Conservation (phyloP, 2,329 filamentous ascomycete genomes). For the Scedosporium dehoogii region DNA sequence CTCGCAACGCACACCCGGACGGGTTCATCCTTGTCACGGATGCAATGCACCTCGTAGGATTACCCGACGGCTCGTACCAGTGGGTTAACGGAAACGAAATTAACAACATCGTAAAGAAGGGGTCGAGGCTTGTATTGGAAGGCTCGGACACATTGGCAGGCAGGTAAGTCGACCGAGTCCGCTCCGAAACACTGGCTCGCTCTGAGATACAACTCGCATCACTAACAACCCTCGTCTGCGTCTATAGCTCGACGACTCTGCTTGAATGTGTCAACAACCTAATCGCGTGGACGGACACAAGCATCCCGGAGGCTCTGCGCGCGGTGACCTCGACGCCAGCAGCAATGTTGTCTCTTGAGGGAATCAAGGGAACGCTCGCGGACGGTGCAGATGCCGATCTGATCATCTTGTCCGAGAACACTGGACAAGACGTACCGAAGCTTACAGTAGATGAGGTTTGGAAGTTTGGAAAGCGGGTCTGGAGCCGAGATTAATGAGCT, state of each 20-base stretch:
- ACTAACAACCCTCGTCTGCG: background rate
- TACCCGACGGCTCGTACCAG: conserved; percentile 74
- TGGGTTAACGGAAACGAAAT: conserved; percentile 67
- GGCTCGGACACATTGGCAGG: conserved; percentile 72
- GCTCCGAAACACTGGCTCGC: too few relatives aligned
- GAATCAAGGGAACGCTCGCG: conserved; percentile 55
- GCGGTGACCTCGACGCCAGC: conserved; percentile 71
- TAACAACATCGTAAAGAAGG: conserved; percentile 57
- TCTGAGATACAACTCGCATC: background rate
- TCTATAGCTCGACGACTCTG: conserved; percentile 54
- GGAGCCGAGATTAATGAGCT: conserved; percentile 10
- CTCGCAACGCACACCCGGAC: conserved; percentile 73
- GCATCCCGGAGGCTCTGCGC: conserved; percentile 57
- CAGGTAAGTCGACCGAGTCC: conserved; percentile 37
- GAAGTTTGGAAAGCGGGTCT: conserved; percentile 60
- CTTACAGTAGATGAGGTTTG: conserved; percentile 66
- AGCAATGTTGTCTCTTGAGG: conserved; percentile 59
- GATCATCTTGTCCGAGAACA: conserved; percentile 53
- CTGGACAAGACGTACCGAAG: conserved; percentile 26
- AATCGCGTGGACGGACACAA: conserved; percentile 60
- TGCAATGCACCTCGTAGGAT: conserved; percentile 77
- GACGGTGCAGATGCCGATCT: conserved; percentile 59
- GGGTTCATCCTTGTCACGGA: conserved; percentile 87
- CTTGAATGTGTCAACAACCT: conserved; percentile 79
- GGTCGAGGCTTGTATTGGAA: conserved; percentile 63